Evolutionary conservation across 2,329 filamentous ascomycete genomes (phyloP), one percentile per base, ranked within the genome.

Genomic region (Dothideomycetes sp.): DNA sequence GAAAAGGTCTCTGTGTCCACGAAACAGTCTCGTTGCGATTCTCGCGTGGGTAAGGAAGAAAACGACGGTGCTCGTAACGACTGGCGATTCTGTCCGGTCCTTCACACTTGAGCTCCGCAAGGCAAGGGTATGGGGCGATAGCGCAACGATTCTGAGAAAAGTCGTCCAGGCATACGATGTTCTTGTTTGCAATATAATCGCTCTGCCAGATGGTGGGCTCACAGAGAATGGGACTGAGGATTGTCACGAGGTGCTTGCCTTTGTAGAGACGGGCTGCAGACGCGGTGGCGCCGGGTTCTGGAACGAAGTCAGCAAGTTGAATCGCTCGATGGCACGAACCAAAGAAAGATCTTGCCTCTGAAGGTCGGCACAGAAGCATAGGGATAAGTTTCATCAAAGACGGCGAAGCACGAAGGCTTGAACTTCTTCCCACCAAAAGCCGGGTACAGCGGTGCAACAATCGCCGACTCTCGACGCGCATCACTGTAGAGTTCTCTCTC

Each of bases 31-130:
- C 51, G 33, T 64, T 61, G n/a, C 57, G 58, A 5, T 55, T 49
- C 33, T 66, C 59, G 5, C 67, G 63, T 22, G 67, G 66, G 9
- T 64, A 49, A n/a, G 62, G 60, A 4, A 62, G 52, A 47, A 61
- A 69, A 13, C 67, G 62, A 8, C 64, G 56, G 30, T 65, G 58
- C 33, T 62, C 58, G 4, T 54, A 52, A 16, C 64, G 64, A 2
- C 64, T 68, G 29, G 64, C 60, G 11, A 66, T 63, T 9, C 67
- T 61, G 22, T 65, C 65, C 28, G 67, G 62, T 0, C 67, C 67
- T 46, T 70, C 66, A 58, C 66, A 69, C 46, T 65, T 65, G 53
- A 63, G 53, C 53, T 70, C 66, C 9, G 57, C 50, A 4, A 49
- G 30, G 9, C 51, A 50, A 0, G 66, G 67, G 63, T 63, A 70